Percentiles rank a stretch among this genome's conserved stretches.
Conservation (phyloP, 257 asterid genomes). For the Capsicum pubescens region DNA sequence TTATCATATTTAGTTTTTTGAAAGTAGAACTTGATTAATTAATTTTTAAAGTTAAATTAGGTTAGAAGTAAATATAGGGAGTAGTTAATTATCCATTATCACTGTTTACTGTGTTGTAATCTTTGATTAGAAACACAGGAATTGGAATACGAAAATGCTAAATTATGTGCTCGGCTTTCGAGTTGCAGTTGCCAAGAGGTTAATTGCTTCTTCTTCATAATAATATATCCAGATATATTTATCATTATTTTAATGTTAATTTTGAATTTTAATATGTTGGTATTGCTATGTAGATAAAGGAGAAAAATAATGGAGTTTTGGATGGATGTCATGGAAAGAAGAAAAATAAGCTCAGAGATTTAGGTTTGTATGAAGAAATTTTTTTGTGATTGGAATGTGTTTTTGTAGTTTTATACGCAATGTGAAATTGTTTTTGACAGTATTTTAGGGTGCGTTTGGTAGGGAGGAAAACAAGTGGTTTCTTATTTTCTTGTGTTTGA, state of each 20-base stretch:
- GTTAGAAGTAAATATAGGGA: too few relatives aligned
- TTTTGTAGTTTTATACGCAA: background rate
- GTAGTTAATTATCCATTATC: background rate
- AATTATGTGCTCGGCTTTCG: constrained; percentile 56
- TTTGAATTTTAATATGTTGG: constrained; percentile 17
- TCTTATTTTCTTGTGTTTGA: too few relatives aligned
- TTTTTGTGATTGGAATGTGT: constrained; percentile 28
- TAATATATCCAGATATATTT: background rate
- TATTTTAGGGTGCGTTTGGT: too few relatives aligned
- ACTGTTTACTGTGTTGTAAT: background rate
- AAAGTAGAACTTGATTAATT: too few relatives aligned
- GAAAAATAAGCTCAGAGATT: constrained; percentile 43
- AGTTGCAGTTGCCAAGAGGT: constrained; percentile 77
- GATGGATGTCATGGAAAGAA: constrained; percentile 38
- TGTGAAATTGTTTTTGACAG: background rate
- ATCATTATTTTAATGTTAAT: background rate
- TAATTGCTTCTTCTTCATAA: constrained; percentile 3
- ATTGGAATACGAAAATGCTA: constrained; percentile 64
- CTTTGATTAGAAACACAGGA: constrained; percentile 48
- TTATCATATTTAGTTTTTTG: too few relatives aligned
- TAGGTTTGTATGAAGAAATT: constrained; percentile 50
- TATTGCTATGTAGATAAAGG: constrained; percentile 48
- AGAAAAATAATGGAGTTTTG: constrained; percentile 38
- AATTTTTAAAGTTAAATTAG: too few relatives aligned
- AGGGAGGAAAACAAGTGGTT: too few relatives aligned